Evolutionary conservation across 2,329 filamentous ascomycete genomes (phyloP).

Genomic region (Lojkania enalia): DNA sequence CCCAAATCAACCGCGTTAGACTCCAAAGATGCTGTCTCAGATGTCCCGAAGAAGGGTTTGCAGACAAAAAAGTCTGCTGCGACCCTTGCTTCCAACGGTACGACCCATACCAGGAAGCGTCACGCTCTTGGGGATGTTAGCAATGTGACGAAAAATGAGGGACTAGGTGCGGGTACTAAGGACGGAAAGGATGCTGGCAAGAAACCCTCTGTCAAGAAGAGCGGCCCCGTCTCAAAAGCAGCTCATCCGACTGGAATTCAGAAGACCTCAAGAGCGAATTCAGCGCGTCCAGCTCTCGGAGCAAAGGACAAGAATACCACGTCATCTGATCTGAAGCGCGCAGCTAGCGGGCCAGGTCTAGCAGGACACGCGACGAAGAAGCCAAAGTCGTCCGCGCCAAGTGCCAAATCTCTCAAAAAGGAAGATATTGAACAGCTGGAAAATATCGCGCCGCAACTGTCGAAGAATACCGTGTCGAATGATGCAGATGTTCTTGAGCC

Average conservation of each 20-base stretch:
- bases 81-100: slow-evolving; percentile 42
- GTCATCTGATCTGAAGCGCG: slow-evolving; percentile 67
- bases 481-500: slow-evolving; percentile 45
- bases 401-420: slow-evolving; percentile 55
- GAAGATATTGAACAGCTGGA: slow-evolving; percentile 61
- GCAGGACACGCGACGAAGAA: slow-evolving; percentile 70
- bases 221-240: slow-evolving; percentile 74
- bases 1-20: slow-evolving; percentile 79
- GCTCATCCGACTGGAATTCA: slow-evolving; percentile 79
- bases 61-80: slow-evolving; percentile 50
- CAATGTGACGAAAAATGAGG: slow-evolving; percentile 83
- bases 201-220: slow-evolving; percentile 65
- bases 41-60: slow-evolving; percentile 57
- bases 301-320: slow-evolving; percentile 71
- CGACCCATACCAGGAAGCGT: slow-evolving; percentile 66
- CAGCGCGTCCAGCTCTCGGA: slow-evolving; percentile 64
- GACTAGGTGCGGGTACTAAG: slow-evolving; percentile 42
- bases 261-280: slow-evolving; percentile 65
- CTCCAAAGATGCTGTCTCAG: slow-evolving; percentile 58
- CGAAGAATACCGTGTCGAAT: slow-evolving; percentile 54
- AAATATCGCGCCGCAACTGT: slow-evolving; percentile 64
- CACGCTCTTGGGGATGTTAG: slow-evolving; percentile 90
- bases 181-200: slow-evolving; percentile 67
- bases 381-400: slow-evolving; percentile 58
- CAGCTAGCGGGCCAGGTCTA: slow-evolving; percentile 71